Evolutionary conservation across 2,329 filamentous ascomycete genomes (phyloP), one percentile per base, ranked within the genome.

Genomic region (Monilinia fructicola): DNA sequence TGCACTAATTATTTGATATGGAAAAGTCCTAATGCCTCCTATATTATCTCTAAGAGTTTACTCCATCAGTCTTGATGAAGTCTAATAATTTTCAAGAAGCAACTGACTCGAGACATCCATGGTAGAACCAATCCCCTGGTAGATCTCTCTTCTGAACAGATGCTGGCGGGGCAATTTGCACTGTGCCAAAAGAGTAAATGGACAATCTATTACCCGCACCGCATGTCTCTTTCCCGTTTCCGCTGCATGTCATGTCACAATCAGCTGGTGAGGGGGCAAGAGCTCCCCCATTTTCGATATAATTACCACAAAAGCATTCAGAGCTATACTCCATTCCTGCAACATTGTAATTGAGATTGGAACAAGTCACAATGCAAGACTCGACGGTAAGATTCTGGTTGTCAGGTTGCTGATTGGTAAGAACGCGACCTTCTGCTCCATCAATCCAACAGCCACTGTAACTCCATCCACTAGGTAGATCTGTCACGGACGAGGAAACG

Each of bases 91-190:
- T 2, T 63, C 40, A 52, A n/a, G 54, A 70, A 81, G 76, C 70
- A 83, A 78, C 73, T 86, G 80, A 81, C 84, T 87, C 60, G 80
- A 82, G 67, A 87, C 74, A 75, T 6, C 73, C 74, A 40, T 71
- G 58, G 53, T 75, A 76, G 0, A 67, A 62, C 73, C 74, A 76
- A n/a, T 58, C 64, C 18, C 71, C 73, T 10, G 74, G 74, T 31
- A 76, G 67, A 26, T 59, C 67, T 23, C 65, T 69, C 9, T 65
- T 69, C 54, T 76, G 72, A 44, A 71, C 62, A 35, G 70, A 58
- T 50, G 74, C 69, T 16, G 67, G 48, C 31, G 67, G 53, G 53
- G 69, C 71, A 4, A 60, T 65, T 5, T 67, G 69, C 11, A 71
- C 42, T 38, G 54, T 69, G 5, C 71, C 73, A 21, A 60, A 69